Base-by-base conservation (phyloP, 2,329 filamentous ascomycete genomes). In the Sarocladium brachiariae region DNA sequence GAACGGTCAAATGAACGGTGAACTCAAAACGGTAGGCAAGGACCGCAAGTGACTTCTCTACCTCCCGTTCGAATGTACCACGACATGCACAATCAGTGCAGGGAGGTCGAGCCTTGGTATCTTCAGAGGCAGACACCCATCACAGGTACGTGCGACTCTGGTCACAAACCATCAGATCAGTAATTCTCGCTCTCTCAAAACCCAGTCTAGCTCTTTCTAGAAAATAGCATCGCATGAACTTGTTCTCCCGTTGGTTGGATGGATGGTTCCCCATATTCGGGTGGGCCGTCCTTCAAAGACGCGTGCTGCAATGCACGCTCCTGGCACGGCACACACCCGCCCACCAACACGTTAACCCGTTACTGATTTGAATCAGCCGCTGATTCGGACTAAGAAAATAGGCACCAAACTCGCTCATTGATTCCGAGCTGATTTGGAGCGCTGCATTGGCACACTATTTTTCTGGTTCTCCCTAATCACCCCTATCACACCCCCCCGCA, bases 361-460 rank as follows among this genome's bases (percentile, higher is more conserved):
- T 57, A 58, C 57, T 59, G 56, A 59, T 58, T 50, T 47, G 43
- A 47, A 21, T 33, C 43, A 23, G 13, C 27, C 21, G 39, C 39
- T 14, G 33, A 16, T 30, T 14, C 16, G 33, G n/a, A 35, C 33
- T 35, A 35, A 35, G 35, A 39, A 39, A 39, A 39, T 39, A 39
- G 35, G 35, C 16, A 30, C 35, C 19, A n/a, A 21, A 8, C 21
- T 54, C 19, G 9, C 37, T 39, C 11, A 18, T 65, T 68, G 66
- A 69, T 69, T 68, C 61, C 59, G 56, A 56, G 57, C 27, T 30
- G 27, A 30, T 30, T 30, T 30, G 27, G n/a, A n/a, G n/a, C n/a
- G n/a, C n/a, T n/a, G n/a, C 27, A 7, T 7, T 30, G 27, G 27
- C 63, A 58, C 61, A n/a, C 57, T 68, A 69, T 68, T 68, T 69